Base-by-base conservation (phyloP, 805 yeast species). In the Isabelozyma rhagii region DNA sequence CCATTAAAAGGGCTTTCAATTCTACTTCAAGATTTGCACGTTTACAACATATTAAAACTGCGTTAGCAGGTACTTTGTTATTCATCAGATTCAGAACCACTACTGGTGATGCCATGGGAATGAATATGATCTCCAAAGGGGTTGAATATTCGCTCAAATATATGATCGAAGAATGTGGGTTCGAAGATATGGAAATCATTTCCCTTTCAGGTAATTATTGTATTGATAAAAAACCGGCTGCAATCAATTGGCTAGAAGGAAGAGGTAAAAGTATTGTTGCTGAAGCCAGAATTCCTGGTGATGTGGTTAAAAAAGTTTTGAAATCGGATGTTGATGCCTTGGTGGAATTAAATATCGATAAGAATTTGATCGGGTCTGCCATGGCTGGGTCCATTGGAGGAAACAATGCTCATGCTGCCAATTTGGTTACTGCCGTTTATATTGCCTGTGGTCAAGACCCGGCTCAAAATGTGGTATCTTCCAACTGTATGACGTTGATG, bases 31-130 rank as follows among this genome's bases (percentile, higher is more conserved):
- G 99, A 72, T 94, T 94, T 73, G 99, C 99, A 14, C 84, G 97
- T 63, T 80, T 94, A 62, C 96, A 89, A 69, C 87, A 87, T 59
- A 77, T 93, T 56, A 88, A 90, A 68, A 90, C 97, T 14, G 96
- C 98, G 3, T 76, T 93, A 68, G 99, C 99, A 14, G 99, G 99
- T 29, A 87, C 87, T 45, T 77, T 87, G 58, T 77, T 94, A 60
- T 94, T 82, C 62, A 86, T 94, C 59, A 84, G 99, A 63, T 94
- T 94, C 77, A 84, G 92, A 67, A 96, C 99, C n/a, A 91, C 97
- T 39, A 94, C 99, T 15, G 99, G 99, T 69, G 99, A 94, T 75
- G 99, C 99, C 15, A 94, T 94, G 99, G 99, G 99, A 56, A 94
- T 94, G 99, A 94, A 94, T 68, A 94, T 94, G 99, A 94, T 94